Evolutionary conservation across 2,329 filamentous ascomycete genomes (phyloP), one percentile per base, ranked within the genome.

Genomic region (Drechslerella dactyloides): DNA sequence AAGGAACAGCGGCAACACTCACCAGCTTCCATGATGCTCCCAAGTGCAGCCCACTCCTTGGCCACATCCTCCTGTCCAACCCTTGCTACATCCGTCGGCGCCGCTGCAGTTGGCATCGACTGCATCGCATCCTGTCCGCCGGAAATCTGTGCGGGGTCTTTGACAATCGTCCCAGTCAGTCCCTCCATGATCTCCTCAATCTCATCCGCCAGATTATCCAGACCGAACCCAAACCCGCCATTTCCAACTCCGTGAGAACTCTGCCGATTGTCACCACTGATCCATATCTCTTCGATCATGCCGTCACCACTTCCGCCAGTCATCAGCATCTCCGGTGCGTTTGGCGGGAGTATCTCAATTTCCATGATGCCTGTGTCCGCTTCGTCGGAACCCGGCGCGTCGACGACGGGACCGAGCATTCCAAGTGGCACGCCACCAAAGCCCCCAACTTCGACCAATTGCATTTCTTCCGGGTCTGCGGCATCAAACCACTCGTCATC

Each of bases 281-380:
- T 70, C 59, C 59, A 59, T 13, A 70, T 70, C 17, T 64, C 66
- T 21, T 64, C 66, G 3, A 70, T 53, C 15, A 70, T 56, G 5
- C 33, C 52, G 30, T 11, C 19, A 19, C n/a, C 53, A 24, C 30
- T 19, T n/a, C 27, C 44, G 24, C 35, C 30, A 15, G 30, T 56
- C 40, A 63, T 54, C 37, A 50, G 30, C 58, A 61, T 50, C 5
- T 15, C 46, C 19, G 35, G 40, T 8, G 15, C 40, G 13, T 8
- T 13, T 8, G 1, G 17, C 2, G 64, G 56, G 10, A 68, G 1
- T 23, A 62, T 56, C 23, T 69, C 51, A 8, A 69, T 69, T 19
- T 69, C 64, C 15, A 57, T 27, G 1, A 69, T 11, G n/a, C 50
- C 56, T 19, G 44, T 23, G 40, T 50, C 57, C 27, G 40, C 58